Evolutionary conservation across 371 early-diverging fungal species (phyloP).

Genomic region (Syncephalastrum contaminatum): DNA sequence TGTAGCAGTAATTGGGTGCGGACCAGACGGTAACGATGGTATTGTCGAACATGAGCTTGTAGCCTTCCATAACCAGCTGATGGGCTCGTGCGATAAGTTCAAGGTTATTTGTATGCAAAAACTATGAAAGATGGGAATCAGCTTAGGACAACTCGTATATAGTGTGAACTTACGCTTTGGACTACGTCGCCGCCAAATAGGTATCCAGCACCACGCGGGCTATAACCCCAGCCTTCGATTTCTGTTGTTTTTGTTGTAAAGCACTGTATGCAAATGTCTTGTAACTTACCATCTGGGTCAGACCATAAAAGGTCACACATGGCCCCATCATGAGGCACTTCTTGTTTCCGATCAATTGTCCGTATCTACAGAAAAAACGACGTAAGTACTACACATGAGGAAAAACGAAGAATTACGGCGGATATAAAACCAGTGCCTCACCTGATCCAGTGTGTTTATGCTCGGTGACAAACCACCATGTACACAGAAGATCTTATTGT

Average conservation of each 20-base stretch:
- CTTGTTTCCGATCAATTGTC: conserved; percentile 96
- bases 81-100: conserved; percentile 97
- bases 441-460: conserved; percentile 93
- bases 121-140: conserved; percentile 42
- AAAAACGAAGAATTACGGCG: conserved; percentile 1
- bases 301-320: conserved; percentile 99
- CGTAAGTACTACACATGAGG: neutral
- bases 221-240: conserved; percentile 92
- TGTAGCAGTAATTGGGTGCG: conserved; percentile 99
- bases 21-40: conserved; percentile 99
- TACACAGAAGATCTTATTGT: conserved; percentile 94
- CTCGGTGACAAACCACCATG: conserved; percentile 98
- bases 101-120: conserved; percentile 86
- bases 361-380: conserved; percentile 66
- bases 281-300: conserved; percentile 89
- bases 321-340: conserved; percentile 98
- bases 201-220: conserved; percentile 98
- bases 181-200: conserved; percentile 97
- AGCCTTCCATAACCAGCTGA: conserved; percentile 99
- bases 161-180: conserved; percentile 50
- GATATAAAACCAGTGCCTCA: conserved; percentile 21
- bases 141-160: neutral
- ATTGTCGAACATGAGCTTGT: conserved; percentile 92
- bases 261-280: neutral
- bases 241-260: conserved; percentile 40